Evolutionary conservation across 306 rosid species (phyloP).

Genomic region (Mimosa bimucronata): DNA sequence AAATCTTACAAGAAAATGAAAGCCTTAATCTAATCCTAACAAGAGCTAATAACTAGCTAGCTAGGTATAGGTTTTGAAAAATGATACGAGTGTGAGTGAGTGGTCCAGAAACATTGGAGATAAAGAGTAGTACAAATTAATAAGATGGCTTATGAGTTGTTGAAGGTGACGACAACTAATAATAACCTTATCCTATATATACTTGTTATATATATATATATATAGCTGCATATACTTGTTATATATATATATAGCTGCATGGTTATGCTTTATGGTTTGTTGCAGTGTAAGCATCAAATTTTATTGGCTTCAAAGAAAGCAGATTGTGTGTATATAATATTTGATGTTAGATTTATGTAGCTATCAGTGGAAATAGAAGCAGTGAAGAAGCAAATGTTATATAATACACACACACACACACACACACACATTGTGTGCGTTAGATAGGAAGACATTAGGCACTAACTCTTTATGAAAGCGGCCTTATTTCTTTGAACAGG

Average conservation of each 20-base stretch:
- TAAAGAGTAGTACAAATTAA: constrained; percentile 40
- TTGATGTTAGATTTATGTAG: constrained; percentile 45
- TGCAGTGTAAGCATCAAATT: constrained; percentile 25
- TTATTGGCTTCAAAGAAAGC: constrained; percentile 28
- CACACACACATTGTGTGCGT: constrained; percentile 16
- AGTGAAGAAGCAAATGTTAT: constrained; percentile 41
- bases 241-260: background rate
- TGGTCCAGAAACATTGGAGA: constrained; percentile 61
- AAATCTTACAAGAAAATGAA: background rate
- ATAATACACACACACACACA: no score
- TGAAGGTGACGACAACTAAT: constrained; percentile 8
- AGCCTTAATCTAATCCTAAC: background rate
- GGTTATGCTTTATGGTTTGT: constrained; percentile 20
- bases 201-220: background rate
- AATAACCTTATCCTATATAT: constrained; percentile 36
- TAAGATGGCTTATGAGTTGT: constrained; percentile 41
- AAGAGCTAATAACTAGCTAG: background rate
- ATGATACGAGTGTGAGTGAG: constrained; percentile 6
- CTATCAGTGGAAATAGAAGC: constrained; percentile 41
- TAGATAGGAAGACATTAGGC: constrained; percentile 42
- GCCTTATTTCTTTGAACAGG: constrained; percentile 31
- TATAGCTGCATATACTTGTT: no score
- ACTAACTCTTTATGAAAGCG: background rate
- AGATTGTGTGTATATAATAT: constrained; percentile 7
- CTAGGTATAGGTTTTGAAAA: background rate